Evolutionary conservation across 441 rosid species (phyloP), one percentile per base, ranked within the genome.

Genomic region (Isatis lusitanica): DNA sequence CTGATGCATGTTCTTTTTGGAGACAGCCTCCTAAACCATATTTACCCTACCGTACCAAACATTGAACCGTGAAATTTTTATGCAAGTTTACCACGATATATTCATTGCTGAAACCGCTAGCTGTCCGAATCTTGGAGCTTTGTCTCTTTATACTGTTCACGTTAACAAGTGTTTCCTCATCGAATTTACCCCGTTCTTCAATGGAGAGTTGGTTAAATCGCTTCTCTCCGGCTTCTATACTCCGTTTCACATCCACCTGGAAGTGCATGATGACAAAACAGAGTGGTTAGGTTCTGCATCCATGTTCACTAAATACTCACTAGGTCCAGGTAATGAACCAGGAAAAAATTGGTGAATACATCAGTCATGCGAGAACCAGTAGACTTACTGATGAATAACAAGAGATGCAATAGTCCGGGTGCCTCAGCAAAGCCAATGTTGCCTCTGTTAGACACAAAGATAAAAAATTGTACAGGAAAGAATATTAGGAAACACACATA

Each of bases 381-480:
- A 61, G 43, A 81, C 99, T 87, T 85, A 92, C 99, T 57, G 81
- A 88, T 64, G 99, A 86, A 85, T 90, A 90, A 74, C 86, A 94
- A 15, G 98, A 94, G 79, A 92, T 90, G 90, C 97, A 92, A 77
- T 87, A 94, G 70, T 92, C 97, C 51, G 98, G 97, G 77, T 92
- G 92, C 36, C 97, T 88, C 62, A 94, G 93, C 84, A 94, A 87
- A 70, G 98, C 86, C 66, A 92, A 77, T 21, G 88, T 81, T 42
- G 99, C 87, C 78, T 94, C 99, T 94, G 91, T 79, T 83, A 66
- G 28, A 59, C 62, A 65, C 74, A 68, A 35, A 64, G 67, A 62
- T 35, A 8, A 17, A 39, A 11, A 28, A 12, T 6, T 58, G 7
- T 13, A 6, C 55, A 68, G 3, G 26, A 36, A 15, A 28, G 13